A percentile compares a stretch with the other conserved stretches of the same genome.
These are phyloP conservation scores for Erythrophleum ivorense DNA, from an alignment of 331 rosid genomes.

Conservation along the genomic window DNA sequence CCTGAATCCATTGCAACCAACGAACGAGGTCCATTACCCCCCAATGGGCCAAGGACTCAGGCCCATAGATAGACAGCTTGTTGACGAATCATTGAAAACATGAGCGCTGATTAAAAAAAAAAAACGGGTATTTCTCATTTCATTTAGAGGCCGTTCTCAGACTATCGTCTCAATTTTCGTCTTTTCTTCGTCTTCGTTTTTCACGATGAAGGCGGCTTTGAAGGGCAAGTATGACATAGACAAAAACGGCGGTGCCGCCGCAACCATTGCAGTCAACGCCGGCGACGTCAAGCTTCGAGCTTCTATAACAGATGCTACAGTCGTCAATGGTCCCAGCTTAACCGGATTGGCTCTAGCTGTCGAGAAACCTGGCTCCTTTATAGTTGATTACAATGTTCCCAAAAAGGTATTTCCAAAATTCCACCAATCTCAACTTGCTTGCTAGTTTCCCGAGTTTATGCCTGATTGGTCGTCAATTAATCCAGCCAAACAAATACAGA, in stretches of 20 bases:
- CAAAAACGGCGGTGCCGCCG: conserved; percentile 63
- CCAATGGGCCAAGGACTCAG: not conserved
- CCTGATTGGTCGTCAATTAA: conserved; percentile 13
- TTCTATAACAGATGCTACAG: conserved; percentile 81
- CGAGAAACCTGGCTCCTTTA: conserved; percentile 91
- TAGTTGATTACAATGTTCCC: conserved; percentile 84
- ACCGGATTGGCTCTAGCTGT: conserved; percentile 71
- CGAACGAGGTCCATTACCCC: not conserved
- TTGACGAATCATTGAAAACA: not conserved
- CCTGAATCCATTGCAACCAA: not conserved
- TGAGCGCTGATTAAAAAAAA: not conserved
- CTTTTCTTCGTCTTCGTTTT: conserved; percentile 14
- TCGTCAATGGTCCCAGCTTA: conserved; percentile 74
- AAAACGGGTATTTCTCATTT: not conserved
- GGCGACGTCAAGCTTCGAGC: conserved; percentile 81
- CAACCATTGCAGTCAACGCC: conserved; percentile 64
- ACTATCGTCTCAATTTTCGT: not conserved
- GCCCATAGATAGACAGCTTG: not conserved
- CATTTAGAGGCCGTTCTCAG: not conserved
- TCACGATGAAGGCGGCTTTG: conserved; percentile 74
- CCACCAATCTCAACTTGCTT: not conserved
- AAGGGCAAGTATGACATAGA: conserved; percentile 77
- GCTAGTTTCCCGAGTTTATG: not conserved
- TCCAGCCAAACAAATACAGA: not conserved
- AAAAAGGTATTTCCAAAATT: conserved; percentile 58